A percentile compares a stretch with the other conserved stretches of the same genome.
phyloP scores from a whole-genome alignment of 1,284 basidiomycete species.

The Ganoderma boninense region DNA sequence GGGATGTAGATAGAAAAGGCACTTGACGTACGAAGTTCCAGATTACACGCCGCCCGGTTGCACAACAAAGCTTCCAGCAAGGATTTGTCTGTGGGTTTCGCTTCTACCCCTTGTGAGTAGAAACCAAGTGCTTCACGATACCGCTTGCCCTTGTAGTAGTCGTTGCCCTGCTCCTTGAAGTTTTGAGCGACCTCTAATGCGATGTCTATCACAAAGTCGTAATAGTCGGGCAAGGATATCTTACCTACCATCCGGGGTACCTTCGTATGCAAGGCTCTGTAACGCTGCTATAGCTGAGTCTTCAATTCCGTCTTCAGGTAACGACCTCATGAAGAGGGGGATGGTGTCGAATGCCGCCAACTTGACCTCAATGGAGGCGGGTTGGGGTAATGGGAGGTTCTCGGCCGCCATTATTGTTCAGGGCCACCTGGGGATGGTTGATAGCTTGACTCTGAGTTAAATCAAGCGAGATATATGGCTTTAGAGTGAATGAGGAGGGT shows the following conservation, averaged over 20 bases:
- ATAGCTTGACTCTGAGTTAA: no score
- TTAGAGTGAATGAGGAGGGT: not conserved
- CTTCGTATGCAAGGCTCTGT: constrained; percentile 88
- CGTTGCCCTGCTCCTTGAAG: constrained; percentile 96
- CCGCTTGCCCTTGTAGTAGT: constrained; percentile 89
- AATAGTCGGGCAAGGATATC: not conserved
- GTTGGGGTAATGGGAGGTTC: constrained; percentile 39
- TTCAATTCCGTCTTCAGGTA: constrained; percentile 74
- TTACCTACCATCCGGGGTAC: constrained; percentile 89
- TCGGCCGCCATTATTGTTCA: constrained; percentile 14
- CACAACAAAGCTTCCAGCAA: constrained; percentile 80
- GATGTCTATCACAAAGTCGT: not conserved
- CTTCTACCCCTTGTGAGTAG: constrained; percentile 91
- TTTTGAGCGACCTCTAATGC: constrained; percentile 85
- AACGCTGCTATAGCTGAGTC: constrained; percentile 83
- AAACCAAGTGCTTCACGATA: constrained; percentile 90
- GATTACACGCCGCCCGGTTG: constrained; percentile 93
- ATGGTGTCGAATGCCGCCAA: constrained; percentile 62
- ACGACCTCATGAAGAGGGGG: constrained; percentile 93
- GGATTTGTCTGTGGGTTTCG: constrained; percentile 70
- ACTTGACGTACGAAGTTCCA: constrained; percentile 76
- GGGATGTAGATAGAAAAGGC: no score
- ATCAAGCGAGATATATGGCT: not conserved
- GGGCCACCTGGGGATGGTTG: not conserved
- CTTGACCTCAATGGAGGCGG: constrained; percentile 53